Evolutionary conservation across 169 alveolate species (phyloP), one percentile per base, ranked within the genome.

Genomic region (Eimeria necatrix): DNA sequence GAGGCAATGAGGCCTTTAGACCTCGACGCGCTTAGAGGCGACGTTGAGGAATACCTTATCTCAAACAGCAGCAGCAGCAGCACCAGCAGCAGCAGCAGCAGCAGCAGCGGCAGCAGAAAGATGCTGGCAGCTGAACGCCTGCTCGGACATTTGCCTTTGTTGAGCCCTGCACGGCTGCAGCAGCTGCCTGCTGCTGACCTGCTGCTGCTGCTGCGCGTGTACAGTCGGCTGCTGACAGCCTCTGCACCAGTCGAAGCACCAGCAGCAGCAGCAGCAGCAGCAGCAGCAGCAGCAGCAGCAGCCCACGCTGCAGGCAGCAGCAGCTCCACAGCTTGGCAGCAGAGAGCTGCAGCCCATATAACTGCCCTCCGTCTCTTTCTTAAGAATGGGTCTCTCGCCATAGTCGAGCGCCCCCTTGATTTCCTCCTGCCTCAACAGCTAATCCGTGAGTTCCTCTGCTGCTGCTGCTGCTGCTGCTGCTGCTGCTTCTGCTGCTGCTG

Each of bases 171-270:
- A 5, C 22, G 22, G 76, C 59, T 83, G 76, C 78, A 83, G 91
- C 91, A 83, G 76, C 91, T 83, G 64, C 91, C 91, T 83, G 78
- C 91, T 56, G 91, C 91, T 8, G 91, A 83, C 32, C 20, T 83
- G 91, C 91, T 83, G 74, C 74, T 83, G 74, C 91, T 83, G 76
- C 74, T 83, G 91, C 91, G 61, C 46, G 91, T 83, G 74, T 83
- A 53, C 41, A 56, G 91, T 16, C 53, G 91, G 76, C 91, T 83
- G 59, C 59, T 56, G 26, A 6, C 71, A 7, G 74, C 56, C 32
- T 48, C 6, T 1, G n/a, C 78, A 6, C 24, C 53, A 0, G 41
- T 24, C 64, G 14, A 9, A 8, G 8, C 9, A 5, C 76, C 76
- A 52, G 20, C 76, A 5, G 78, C 91, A 32, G 91, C 78, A 49